Evolutionary conservation across 495 filamentous ascomycete species (phyloP), one percentile per base, ranked within the genome.

Genomic region (Niebla homalea): DNA sequence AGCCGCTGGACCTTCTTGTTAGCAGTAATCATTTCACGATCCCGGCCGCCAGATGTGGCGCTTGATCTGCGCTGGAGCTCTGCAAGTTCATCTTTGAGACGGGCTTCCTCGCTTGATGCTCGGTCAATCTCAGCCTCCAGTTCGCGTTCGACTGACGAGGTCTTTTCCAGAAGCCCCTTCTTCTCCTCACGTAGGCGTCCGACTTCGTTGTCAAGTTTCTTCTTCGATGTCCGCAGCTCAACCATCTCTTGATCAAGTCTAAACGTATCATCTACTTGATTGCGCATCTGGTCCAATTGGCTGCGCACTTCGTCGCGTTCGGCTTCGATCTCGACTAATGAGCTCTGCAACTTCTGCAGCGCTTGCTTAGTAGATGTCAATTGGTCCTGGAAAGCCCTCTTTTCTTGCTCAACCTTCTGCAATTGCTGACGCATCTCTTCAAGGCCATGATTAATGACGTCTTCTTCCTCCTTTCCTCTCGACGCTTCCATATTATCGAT

Each of bases 231-330:
- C 7, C 78, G 75, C 22, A 83, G 68, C 41, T 83, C 79, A 36
- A 78, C 55, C 52, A 77, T 75, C 55, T 84, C 80, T 49, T 75
- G 73, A 49, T 83, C 79, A 23, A 80, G 62, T n/a, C 65, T 71
- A 52, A 73, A 74, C 8, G 70, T 73, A 40, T 73, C 74, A 49
- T 74, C 72, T 7, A 67, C 70, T 36, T 70, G 70, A 48, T 69
- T 69, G 21, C 71, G 71, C 32, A 64, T 59, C 15, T 69, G 66
- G 16, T 71, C 64, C 4, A 84, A 61, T 50, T 82, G 76, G 46
- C 60, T 69, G 43, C 77, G 74, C 16, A 85, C 60, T 55, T 84
- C 79, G 51, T 84, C 77, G 12, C 80, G 75, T 57, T 86, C 80
- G 18, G 74, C 70, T 58, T 80, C 75, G 32, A 73, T 59, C 38